Evolutionary conservation across 2,329 filamentous ascomycete genomes (phyloP), one percentile per base, ranked within the genome.

Genomic region (Elsinoe australis): DNA sequence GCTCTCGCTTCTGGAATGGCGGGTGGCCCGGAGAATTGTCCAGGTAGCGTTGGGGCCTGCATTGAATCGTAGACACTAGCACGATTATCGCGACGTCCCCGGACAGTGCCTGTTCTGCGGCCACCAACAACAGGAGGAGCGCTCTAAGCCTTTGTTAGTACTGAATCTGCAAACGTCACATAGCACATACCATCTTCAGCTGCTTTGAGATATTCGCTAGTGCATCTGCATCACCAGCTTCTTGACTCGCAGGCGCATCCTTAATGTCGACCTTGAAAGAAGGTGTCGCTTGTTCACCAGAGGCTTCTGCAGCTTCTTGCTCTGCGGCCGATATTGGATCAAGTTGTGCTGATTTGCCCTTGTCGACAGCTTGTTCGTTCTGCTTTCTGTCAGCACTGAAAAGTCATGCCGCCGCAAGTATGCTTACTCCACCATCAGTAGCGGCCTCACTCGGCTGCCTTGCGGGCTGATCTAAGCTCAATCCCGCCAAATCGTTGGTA

Each of bases 31-130:
- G 61, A 61, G 45, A 62, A 63, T 38, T 64, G 51, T 48, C 68
- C 66, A 29, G 65, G 63, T 8, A 64, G 56, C 12, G 58, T 32
- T 5, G 46, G 35, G 8, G 67, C 58, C 32, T 67, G 67, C 32
- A 86, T 19, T 14, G 45, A 83, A 54, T 89, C 74, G 60, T 92
- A 90, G 48, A 95, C 82, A 1, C 89, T 95, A 65, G 94, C 94
- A 51, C 90, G 80, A 53, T 94, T 87, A 63, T 96, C 90, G 61
- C 92, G 79, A 52, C 92, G 83, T 45, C 92, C 92, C 56, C 92
- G 79, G 12, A 94, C 72, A 10, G 88, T 95, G 36, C 85, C 83
- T 10, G 78, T 70, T 51, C 67, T 64, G 32, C 66, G 65, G 14
- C 51, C 49, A 22, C 54, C 55, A 19, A 54, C 22, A 5, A 22